Percentiles rank a stretch among this genome's conserved stretches.
These are phyloP conservation scores for Gnetum montanum DNA, from an alignment of 75 land plant genomes.

Conservation along the genomic window DNA sequence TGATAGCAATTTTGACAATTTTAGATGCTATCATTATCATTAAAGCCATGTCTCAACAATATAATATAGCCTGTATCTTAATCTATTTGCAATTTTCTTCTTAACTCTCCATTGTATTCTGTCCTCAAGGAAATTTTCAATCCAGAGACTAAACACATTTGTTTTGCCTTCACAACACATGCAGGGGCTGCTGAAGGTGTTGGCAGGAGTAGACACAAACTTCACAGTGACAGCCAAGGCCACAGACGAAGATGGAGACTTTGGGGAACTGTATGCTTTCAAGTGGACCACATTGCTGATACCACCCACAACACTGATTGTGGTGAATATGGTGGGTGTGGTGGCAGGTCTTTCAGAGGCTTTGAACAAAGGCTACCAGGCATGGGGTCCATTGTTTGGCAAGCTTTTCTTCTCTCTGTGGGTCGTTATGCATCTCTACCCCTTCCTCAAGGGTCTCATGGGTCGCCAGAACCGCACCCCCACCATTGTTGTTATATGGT, in stretches of 20 bases:
- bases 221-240: slow-evolving; percentile 83
- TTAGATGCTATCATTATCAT: too few relatives aligned
- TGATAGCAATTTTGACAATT: too few relatives aligned
- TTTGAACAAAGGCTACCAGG: slow-evolving; percentile 61
- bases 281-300: slow-evolving; percentile 83
- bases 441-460: slow-evolving; percentile 89
- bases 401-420: slow-evolving; percentile 78
- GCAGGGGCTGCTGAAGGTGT: slow-evolving; percentile 69
- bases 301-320: slow-evolving; percentile 68
- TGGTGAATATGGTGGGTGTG: slow-evolving; percentile 69
- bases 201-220: slow-evolving; percentile 82
- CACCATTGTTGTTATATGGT: slow-evolving; percentile 78
- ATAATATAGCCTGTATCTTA: too few relatives aligned
- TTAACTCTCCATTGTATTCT: too few relatives aligned
- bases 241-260: slow-evolving; percentile 48
- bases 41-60: too few relatives aligned
- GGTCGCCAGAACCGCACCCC: slow-evolving; percentile 84
- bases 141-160: too few relatives aligned
- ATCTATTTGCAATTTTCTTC: too few relatives aligned
- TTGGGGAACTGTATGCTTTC: slow-evolving; percentile 70
- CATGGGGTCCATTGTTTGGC: slow-evolving; percentile 89
- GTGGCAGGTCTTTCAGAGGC: slow-evolving; percentile 88
- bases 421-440: slow-evolving; percentile 85
- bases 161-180: too few relatives aligned
- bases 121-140: too few relatives aligned